phyloP scores from a whole-genome alignment of 805 yeast species.

The Lachancea meyersii region DNA sequence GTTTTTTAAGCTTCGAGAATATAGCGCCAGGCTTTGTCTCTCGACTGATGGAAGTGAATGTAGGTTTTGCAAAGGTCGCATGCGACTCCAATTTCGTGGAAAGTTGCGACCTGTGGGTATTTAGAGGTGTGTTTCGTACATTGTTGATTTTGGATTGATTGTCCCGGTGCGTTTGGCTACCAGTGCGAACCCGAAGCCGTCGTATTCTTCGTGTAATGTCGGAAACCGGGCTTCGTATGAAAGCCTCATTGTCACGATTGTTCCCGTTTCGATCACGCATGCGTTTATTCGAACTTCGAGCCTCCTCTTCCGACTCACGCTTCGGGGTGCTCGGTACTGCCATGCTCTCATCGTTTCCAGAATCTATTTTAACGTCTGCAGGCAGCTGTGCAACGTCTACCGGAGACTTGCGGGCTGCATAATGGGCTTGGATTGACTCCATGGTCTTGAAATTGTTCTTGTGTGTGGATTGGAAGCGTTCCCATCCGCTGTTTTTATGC shows the following conservation, averaged over 20 bases:
- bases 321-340: constrained; percentile 7
- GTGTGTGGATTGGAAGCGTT: constrained; percentile 19
- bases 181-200: constrained; percentile 16
- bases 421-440: constrained; percentile 33
- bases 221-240: constrained; percentile 14
- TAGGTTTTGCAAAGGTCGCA: constrained; percentile 24
- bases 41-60: constrained; percentile 22
- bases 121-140: constrained; percentile 17
- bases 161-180: constrained; percentile 10
- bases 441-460: constrained; percentile 25
- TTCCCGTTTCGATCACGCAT: constrained; percentile 3
- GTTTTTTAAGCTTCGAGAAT: constrained; percentile 6
- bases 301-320: neutral
- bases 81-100: constrained; percentile 8
- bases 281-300: constrained; percentile 5
- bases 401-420: constrained; percentile 16
- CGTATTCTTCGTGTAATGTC: constrained; percentile 27
- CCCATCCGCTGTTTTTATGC: neutral
- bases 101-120: neutral
- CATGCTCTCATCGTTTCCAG: neutral
- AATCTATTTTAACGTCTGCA: neutral
- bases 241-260: constrained; percentile 5
- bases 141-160: constrained; percentile 8
- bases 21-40: constrained; percentile 10
- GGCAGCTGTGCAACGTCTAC: neutral